phyloP scores from a whole-genome alignment of 2,329 filamentous ascomycete species.

The Pyrenophora graminea region DNA sequence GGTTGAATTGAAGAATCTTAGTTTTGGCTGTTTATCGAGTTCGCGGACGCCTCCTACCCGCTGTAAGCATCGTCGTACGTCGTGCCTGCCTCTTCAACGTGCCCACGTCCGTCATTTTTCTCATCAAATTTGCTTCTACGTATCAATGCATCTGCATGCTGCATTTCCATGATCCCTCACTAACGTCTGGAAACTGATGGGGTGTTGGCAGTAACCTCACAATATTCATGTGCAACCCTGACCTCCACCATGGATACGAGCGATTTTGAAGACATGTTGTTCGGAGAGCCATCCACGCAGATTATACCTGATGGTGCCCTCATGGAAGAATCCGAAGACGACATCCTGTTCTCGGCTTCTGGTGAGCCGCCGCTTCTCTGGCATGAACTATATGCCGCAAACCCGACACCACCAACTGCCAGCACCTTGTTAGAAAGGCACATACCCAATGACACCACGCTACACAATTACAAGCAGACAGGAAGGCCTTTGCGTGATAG shows the following conservation, averaged over 20 bases:
- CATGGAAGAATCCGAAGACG: conserved; percentile 24
- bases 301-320: conserved; percentile 15
- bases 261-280: conserved; percentile 39
- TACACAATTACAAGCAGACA: neutral
- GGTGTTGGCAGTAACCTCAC: neutral
- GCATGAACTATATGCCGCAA: conserved; percentile 4
- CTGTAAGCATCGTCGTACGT: neutral
- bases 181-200: neutral
- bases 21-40: neutral
- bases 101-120: conserved; percentile 4
- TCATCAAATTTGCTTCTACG: neutral
- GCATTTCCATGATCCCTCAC: neutral
- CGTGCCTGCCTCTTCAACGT: neutral
- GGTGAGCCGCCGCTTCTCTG: conserved; percentile 11
- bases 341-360: conserved; percentile 25
- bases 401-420: neutral
- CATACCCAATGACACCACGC: neutral
- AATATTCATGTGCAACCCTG: neutral
- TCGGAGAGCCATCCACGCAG: conserved; percentile 25
- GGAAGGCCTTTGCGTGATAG: conserved; percentile 15
- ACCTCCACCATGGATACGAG: conserved; percentile 25
- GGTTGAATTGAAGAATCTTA: neutral
- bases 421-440: neutral
- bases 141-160: neutral
- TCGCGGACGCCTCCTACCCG: neutral